phyloP scores from a whole-genome alignment of 2,329 filamentous ascomycete species.

The Lomentospora prolificans region DNA sequence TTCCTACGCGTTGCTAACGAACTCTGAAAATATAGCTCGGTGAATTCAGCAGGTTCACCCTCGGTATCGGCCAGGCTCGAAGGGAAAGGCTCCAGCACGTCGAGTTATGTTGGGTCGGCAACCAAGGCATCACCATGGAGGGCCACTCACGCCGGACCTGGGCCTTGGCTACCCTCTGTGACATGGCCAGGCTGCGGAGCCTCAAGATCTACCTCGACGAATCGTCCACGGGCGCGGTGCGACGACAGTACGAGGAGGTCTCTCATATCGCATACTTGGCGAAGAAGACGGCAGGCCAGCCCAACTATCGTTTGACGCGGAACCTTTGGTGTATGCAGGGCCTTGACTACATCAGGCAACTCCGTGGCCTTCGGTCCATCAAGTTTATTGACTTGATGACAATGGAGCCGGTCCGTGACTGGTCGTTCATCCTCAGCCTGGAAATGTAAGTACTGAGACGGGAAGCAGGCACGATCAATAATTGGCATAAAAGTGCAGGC shows the following conservation, averaged over 20 bases:
- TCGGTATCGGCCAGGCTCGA: conserved; percentile 27
- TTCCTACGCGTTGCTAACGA: too few relatives aligned
- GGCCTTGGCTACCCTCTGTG: conserved; percentile 22
- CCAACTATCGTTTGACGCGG: conserved; percentile 27
- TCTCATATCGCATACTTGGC: conserved; percentile 17
- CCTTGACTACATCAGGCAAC: conserved; percentile 30
- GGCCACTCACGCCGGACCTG: conserved; percentile 28
- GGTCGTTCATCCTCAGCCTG: conserved; percentile 18
- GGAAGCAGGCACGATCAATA: not conserved
- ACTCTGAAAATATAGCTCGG: conserved; percentile 27
- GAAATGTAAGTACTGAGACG: not conserved
- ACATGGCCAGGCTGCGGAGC: conserved; percentile 28
- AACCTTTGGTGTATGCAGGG: conserved; percentile 32
- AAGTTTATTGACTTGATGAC: conserved; percentile 29
- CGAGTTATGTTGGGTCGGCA: conserved; percentile 32
- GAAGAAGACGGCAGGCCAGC: conserved; percentile 24
- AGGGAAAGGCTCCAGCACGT: conserved; percentile 33
- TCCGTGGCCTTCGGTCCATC: conserved; percentile 32
- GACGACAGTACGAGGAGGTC: conserved; percentile 26
- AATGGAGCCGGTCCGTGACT: conserved; percentile 18
- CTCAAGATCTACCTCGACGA: conserved; percentile 32
- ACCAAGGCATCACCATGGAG: conserved; percentile 19
- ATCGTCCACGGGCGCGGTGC: conserved; percentile 17
- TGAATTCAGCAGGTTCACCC: conserved; percentile 37
- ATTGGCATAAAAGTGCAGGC: not conserved